Conservation (phyloP, 176 grass and related monocot genomes). For the Sorghum bicolor region Sorghum_bicolor_NCBIv3 NC_012877.2:59395001-59395500, state of each 20-base stretch:
- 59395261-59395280: neutral
- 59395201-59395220: neutral
- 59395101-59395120: neutral
- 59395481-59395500: neutral
- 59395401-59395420: neutral
- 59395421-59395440: neutral
- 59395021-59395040: conserved; percentile 16
- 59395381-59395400: neutral
- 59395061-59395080: conserved; percentile 13
- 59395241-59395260: neutral
- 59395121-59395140: neutral
- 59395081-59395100: neutral
- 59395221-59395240: neutral
- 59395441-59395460: neutral
- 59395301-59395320: neutral
- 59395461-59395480: neutral
- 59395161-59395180: neutral
- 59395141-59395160: neutral
- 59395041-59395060: neutral
- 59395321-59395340: neutral
- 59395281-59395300: neutral
- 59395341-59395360: neutral
- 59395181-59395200: neutral
- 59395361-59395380: neutral
- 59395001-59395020: neutral